Evolutionary conservation across 441 rosid genomes (phyloP).

Genomic region (Pelargonium myrrhifolium): DNA sequence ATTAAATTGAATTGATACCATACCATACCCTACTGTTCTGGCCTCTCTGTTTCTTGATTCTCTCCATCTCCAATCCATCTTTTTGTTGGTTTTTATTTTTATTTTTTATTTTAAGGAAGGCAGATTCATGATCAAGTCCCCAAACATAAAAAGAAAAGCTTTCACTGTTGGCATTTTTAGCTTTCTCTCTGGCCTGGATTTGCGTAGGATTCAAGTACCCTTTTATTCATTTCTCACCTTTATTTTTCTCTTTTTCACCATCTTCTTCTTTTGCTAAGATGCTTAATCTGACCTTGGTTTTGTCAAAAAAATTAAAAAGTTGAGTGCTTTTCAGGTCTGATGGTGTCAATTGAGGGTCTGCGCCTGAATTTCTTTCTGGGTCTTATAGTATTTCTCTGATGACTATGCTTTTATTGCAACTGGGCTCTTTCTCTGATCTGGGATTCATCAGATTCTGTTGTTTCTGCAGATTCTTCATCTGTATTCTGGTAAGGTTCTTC

Average conservation of each 20-base stretch:
- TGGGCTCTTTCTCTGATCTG: conserved; percentile 51
- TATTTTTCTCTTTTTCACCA: neutral
- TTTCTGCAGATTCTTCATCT: conserved; percentile 26
- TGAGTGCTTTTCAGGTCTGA: neutral
- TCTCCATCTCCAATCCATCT: neutral
- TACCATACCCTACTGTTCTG: neutral
- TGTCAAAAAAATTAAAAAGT: neutral
- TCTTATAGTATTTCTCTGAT: no score
- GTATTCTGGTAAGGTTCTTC: conserved; percentile 30
- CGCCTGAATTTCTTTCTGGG: neutral
- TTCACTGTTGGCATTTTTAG: conserved; percentile 3
- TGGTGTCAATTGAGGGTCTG: neutral
- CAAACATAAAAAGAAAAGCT: neutral
- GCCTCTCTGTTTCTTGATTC: conserved; percentile 1
- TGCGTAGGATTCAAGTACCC: conserved; percentile 15
- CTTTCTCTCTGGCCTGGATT: conserved; percentile 5
- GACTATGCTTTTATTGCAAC: neutral
- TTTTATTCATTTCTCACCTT: neutral
- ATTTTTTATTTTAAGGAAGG: neutral
- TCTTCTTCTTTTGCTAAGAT: conserved; percentile 1
- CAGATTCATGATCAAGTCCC: neutral
- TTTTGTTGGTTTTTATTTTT: neutral
- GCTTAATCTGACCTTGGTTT: conserved; percentile 11
- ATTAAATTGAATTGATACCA: conserved; percentile 3
- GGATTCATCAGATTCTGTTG: conserved; percentile 31